Base-by-base conservation (phyloP, 2,329 filamentous ascomycete genomes). In the Huntiella decipiens region DNA sequence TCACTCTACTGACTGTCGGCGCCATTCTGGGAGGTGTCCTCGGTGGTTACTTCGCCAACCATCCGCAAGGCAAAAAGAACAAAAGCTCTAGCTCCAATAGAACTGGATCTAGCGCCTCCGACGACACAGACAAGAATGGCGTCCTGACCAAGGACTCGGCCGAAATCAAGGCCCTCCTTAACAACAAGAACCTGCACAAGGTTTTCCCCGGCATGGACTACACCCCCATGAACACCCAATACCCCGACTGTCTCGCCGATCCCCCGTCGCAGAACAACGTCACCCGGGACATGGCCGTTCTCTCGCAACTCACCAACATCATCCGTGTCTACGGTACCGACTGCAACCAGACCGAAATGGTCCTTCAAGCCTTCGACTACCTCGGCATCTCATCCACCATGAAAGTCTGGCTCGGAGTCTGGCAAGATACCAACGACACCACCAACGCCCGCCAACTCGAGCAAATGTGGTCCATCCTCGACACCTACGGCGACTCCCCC, bases 151-250 rank as follows among this genome's bases (percentile, higher is more conserved):
- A 78, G 59, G 65, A 88, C 59, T 92, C 84, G 6, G 53, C 63
- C 1, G 82, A 93, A 61, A 92, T 95, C 63, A 71, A 92, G 64
- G 67, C 68, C 3, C 67, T 96, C 11, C 68, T 95, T 66, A 79
- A 82, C 64, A 94, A 94, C 61, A 58, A 68, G 0, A 64, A 86
- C 52, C 69, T 96, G 17, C 85, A 94, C 69, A 92, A 85, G 60
- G 85, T 96, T 2, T 96, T 96, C 60, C 83, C 86, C 0, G 88
- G 86, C 19, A 83, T 96, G 63, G 88, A 95, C 62, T 96, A 96
- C 59, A 96, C 88, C 0, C 86, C 88, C 0, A 73, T 91, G 60
- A 86, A 92, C 57, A 77, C 84, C 0, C 87, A 95, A 60, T 95
- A 88, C 55, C 88, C 88, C 2, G 78, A 79, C 35, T 96, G 88